A percentile compares a stretch with the other conserved stretches of the same genome.
Conservation (phyloP, 306 rosid species). For the Boehmeria nivea region DNA sequence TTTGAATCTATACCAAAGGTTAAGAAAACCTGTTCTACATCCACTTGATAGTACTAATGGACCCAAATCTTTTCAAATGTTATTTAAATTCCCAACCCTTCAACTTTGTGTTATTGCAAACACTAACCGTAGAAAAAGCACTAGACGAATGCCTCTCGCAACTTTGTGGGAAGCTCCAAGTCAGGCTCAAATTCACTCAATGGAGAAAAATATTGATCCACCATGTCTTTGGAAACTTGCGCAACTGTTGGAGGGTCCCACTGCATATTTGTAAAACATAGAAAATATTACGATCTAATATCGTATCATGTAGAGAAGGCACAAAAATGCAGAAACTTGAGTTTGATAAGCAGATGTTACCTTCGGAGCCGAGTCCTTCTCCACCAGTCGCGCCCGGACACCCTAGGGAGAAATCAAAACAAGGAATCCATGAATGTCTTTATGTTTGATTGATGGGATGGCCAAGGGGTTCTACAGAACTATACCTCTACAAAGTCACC, state of each 20-base stretch:
- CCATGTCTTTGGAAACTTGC: constrained; percentile 73
- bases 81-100: no score
- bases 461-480: not conserved
- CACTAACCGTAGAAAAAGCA: not conserved
- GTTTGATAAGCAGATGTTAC: no score
- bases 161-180: constrained; percentile 61
- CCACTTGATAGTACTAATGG: no score
- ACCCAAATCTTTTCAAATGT: no score
- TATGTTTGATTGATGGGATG: constrained; percentile 5
- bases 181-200: constrained; percentile 58
- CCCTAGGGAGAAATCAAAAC: constrained; percentile 40
- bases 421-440: constrained; percentile 12
- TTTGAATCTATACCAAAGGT: no score
- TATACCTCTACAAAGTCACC: constrained; percentile 81
- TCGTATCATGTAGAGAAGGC: no score
- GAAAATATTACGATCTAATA: not conserved
- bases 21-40: no score
- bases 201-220: constrained; percentile 65
- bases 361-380: constrained; percentile 78
- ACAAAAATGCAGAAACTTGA: no score
- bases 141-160: constrained; percentile 62
- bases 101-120: no score
- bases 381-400: constrained; percentile 77
- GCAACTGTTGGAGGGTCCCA: constrained; percentile 96
- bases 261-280: constrained; percentile 34